Evolutionary conservation across 495 filamentous ascomycete species (phyloP).

Genomic region (Podospora didyma): DNA sequence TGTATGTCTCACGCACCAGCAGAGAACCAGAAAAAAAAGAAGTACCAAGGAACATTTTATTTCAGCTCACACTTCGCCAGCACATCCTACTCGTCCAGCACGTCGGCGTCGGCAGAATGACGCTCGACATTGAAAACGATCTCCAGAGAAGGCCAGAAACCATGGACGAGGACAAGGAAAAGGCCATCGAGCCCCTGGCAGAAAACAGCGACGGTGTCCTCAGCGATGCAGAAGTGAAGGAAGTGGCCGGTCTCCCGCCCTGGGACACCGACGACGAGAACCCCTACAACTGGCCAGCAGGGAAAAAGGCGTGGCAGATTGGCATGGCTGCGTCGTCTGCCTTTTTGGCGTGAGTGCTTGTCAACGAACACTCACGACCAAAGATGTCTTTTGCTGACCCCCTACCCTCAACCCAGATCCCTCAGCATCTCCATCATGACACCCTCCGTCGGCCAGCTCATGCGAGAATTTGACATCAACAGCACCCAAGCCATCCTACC

Average conservation of each 20-base stretch:
- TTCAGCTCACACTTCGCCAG: no score
- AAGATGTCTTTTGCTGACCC: not conserved
- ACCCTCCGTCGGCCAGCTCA: constrained; percentile 40
- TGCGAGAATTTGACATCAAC: constrained; percentile 42
- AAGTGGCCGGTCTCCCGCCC: not conserved
- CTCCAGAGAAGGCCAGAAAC: not conserved
- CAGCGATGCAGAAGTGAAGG: not conserved
- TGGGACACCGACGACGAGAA: constrained; percentile 55
- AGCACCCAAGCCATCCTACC: constrained; percentile 52
- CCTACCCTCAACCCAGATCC: constrained; percentile 31
- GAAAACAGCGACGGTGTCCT: no score
- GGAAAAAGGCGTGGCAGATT: constrained; percentile 45
- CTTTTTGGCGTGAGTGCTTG: constrained; percentile 35
- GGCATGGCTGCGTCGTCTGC: constrained; percentile 43
- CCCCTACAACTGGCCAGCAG: constrained; percentile 56
- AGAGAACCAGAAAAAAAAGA: no score
- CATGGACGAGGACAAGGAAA: not conserved
- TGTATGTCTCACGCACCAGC: no score
- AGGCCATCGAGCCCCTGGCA: not conserved
- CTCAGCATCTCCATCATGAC: constrained; percentile 53
- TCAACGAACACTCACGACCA: not conserved
- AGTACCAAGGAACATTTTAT: no score
- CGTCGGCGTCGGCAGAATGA: no score
- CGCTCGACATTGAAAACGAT: no score
- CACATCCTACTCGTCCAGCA: no score